A percentile compares a stretch with the other conserved stretches of the same genome.
Conservation (phyloP, 805 yeast species). For the Saccharomycopsis amapae region DNA sequence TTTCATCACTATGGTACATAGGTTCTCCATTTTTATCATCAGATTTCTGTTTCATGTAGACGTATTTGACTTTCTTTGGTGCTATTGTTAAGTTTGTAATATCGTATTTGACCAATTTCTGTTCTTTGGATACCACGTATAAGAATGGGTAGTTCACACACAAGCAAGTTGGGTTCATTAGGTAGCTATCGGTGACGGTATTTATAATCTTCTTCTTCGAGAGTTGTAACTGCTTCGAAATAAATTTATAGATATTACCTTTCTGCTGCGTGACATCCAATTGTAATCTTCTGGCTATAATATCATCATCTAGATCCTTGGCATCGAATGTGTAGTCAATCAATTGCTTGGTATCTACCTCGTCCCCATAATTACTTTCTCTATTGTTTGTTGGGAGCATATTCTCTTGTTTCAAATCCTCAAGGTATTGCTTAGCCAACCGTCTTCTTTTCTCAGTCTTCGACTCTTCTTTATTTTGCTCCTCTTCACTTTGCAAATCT, state of each 20-base stretch:
- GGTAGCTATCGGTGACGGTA: slow-evolving; percentile 22
- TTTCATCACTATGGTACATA: slow-evolving; percentile 68
- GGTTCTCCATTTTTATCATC: slow-evolving; percentile 44
- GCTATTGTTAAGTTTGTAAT: slow-evolving; percentile 44
- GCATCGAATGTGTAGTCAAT: slow-evolving; percentile 69
- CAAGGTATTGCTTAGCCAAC: slow-evolving; percentile 86
- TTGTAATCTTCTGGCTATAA: slow-evolving; percentile 69
- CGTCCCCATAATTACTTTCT: slow-evolving; percentile 21
- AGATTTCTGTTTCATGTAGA: slow-evolving; percentile 30
- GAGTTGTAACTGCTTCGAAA: slow-evolving; percentile 43
- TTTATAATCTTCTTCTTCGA: slow-evolving; percentile 26
- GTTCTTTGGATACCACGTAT: slow-evolving; percentile 77
- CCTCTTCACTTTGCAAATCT: slow-evolving; percentile 37
- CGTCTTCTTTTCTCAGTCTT: slow-evolving; percentile 93
- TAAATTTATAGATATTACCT: slow-evolving; percentile 70
- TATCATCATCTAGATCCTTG: slow-evolving; percentile 81
- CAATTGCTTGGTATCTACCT: slow-evolving; percentile 22
- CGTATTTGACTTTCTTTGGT: slow-evolving; percentile 59
- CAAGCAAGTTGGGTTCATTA: slow-evolving; percentile 37
- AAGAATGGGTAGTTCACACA: slow-evolving; percentile 39
- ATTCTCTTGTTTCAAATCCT: slow-evolving; percentile 59
- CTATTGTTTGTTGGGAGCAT: slow-evolving; percentile 23
- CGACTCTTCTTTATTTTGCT: slow-evolving; percentile 70
- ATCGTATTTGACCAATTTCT: slow-evolving; percentile 76
- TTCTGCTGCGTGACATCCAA: slow-evolving; percentile 85